These are phyloP conservation scores for Flaveria floridana DNA, from an alignment of 140 eudicot genomes.

Conservation along the genomic window DNA sequence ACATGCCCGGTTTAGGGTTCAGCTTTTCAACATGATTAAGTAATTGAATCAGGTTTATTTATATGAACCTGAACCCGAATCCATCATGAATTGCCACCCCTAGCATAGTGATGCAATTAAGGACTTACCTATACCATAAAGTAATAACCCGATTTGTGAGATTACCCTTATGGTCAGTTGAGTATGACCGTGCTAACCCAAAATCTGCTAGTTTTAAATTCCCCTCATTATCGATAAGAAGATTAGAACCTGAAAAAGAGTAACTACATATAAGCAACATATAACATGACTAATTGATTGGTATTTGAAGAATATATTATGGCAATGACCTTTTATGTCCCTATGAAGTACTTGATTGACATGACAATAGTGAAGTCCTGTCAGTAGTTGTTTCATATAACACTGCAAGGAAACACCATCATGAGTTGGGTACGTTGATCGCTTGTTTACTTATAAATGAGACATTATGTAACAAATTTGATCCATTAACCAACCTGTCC, in stretches of 20 bases:
- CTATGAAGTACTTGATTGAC: conserved; percentile 97
- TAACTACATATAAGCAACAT: conserved; percentile 18
- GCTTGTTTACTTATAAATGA: not conserved
- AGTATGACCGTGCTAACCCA: conserved; percentile 88
- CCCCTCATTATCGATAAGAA: conserved; percentile 90
- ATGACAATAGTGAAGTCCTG: conserved; percentile 99
- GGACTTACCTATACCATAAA: conserved; percentile 85
- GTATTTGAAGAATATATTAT: not conserved
- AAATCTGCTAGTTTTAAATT: conserved; percentile 96
- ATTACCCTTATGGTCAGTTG: conserved; percentile 79
- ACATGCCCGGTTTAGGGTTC: not conserved
- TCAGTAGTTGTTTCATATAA: conserved; percentile 94
- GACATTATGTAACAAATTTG: not conserved
- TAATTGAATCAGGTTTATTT: not conserved
- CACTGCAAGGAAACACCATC: conserved; percentile 53
- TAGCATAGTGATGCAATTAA: conserved; percentile 13
- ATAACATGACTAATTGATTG: not conserved
- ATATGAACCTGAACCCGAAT: not conserved
- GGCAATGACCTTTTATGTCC: conserved; percentile 81
- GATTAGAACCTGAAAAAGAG: conserved; percentile 72
- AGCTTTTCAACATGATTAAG: not conserved
- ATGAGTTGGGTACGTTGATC: conserved; percentile 23
- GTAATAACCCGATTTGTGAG: conserved; percentile 97
- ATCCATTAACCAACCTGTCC: not conserved
- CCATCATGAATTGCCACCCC: not conserved